A percentile compares a stretch with the other conserved stretches of the same genome.
phyloP scores from a whole-genome alignment of 108 stramenopile species.

The Conticribra weissflogii region DNA sequence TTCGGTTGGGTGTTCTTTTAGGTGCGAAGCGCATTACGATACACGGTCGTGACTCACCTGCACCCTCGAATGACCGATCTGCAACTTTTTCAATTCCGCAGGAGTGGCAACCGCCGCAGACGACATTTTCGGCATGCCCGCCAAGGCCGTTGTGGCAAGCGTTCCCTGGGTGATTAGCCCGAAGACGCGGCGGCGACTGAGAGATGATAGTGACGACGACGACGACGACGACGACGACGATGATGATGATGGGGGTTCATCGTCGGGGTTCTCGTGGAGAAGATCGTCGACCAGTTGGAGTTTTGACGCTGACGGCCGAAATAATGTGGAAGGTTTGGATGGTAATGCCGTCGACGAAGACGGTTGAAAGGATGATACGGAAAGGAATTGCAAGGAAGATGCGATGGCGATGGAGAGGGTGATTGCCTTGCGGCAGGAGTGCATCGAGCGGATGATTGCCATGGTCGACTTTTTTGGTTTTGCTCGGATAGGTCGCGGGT shows the following conservation, averaged over 20 bases:
- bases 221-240: no score
- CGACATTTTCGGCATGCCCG: slow-evolving; percentile 21
- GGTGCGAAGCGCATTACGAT: background rate
- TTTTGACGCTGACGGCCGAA: background rate
- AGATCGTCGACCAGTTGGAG: background rate
- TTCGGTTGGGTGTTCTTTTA: background rate
- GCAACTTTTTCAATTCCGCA: slow-evolving; percentile 60
- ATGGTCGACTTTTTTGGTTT: no score
- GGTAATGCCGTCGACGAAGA: background rate
- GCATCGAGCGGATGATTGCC: no score
- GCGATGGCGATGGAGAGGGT: no score
- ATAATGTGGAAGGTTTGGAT: background rate
- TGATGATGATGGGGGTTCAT: no score
- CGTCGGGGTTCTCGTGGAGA: background rate
- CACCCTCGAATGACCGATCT: slow-evolving; percentile 69
- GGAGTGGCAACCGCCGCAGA: slow-evolving; percentile 51
- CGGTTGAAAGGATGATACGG: background rate
- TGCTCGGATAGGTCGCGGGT: no score
- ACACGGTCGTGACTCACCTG: slow-evolving; percentile 3
- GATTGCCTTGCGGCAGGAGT: no score
- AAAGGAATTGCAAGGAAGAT: background rate
- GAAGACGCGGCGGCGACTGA: slow-evolving; percentile 23
- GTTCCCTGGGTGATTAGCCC: slow-evolving; percentile 4
- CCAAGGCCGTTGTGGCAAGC: slow-evolving; percentile 8
- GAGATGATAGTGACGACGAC: no score